phyloP scores from a whole-genome alignment of 345 rosid genomes.

The Gossypium stocksii region DNA sequence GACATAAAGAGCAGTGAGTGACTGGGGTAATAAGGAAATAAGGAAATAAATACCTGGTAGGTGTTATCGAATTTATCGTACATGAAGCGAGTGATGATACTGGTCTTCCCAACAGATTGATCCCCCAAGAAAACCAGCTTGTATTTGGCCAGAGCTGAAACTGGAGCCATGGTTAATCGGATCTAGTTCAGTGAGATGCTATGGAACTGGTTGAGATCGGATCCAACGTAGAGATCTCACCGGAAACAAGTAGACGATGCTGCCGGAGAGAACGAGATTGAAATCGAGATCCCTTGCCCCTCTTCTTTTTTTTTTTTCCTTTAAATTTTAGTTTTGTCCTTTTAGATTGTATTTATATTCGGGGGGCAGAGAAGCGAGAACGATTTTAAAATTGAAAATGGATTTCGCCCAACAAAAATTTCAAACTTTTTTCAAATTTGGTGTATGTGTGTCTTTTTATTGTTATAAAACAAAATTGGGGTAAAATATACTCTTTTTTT shows the following conservation, averaged over 20 bases:
- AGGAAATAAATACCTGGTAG: slow-evolving; percentile 56
- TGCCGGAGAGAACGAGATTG: slow-evolving; percentile 32
- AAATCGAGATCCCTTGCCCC: slow-evolving; percentile 17
- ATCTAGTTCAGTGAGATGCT: slow-evolving; percentile 20
- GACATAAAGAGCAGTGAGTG: not conserved
- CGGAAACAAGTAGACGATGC: slow-evolving; percentile 15
- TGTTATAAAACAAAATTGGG: too few relatives aligned
- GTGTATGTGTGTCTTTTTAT: too few relatives aligned
- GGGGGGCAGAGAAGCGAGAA: not conserved
- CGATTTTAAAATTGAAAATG: not conserved
- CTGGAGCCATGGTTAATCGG: slow-evolving; percentile 59
- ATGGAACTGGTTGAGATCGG: slow-evolving; percentile 19
- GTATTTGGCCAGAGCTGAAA: slow-evolving; percentile 89
- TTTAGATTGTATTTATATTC: not conserved
- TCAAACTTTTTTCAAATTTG: too few relatives aligned
- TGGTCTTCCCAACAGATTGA: slow-evolving; percentile 88
- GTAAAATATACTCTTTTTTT: too few relatives aligned
- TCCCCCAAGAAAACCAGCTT: slow-evolving; percentile 92
- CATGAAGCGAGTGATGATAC: slow-evolving; percentile 95
- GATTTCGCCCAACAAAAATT: not conserved
- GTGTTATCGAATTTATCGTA: slow-evolving; percentile 93
- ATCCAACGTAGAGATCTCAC: slow-evolving; percentile 34
- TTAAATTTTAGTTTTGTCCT: not conserved
- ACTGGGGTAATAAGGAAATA: not conserved
- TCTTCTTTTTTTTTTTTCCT: too few relatives aligned